Percentiles rank a stretch among this genome's conserved stretches.
These are phyloP conservation scores for Pyronema domesticum DNA, from an alignment of 495 filamentous ascomycete genomes.

Conservation along the genomic window DNA sequence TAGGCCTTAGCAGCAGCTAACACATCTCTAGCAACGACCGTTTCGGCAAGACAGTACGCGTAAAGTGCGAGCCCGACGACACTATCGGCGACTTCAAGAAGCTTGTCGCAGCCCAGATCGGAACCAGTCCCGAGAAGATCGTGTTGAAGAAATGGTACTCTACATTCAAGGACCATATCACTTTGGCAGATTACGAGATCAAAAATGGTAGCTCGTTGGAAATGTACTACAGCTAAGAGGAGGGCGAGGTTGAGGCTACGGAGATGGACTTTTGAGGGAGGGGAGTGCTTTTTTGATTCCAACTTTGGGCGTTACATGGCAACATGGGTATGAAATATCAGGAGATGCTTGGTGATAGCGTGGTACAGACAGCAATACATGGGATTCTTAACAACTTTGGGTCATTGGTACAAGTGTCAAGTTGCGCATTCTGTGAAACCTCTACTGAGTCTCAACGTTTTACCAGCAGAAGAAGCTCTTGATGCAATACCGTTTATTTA, in stretches of 20 bases:
- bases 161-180: slow-evolving; percentile 23
- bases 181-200: slow-evolving; percentile 22
- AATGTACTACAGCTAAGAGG: slow-evolving; percentile 13
- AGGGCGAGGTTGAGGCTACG: background rate
- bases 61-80: slow-evolving; percentile 23
- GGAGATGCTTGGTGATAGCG: no score
- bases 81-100: slow-evolving; percentile 24
- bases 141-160: slow-evolving; percentile 23
- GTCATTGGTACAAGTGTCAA: no score
- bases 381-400: no score
- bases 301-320: no score
- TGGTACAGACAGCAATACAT: no score
- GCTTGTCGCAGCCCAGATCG: slow-evolving; percentile 21
- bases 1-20: background rate
- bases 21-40: slow-evolving; percentile 16
- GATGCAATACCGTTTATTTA: no score
- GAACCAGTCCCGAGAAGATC: slow-evolving; percentile 21
- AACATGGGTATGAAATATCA: no score
- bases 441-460: no score
- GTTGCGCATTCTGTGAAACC: no score
- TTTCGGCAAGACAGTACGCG: slow-evolving; percentile 19
- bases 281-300: no score
- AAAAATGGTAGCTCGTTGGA: slow-evolving; percentile 20
- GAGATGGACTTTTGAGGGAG: background rate
- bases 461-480: no score